phyloP scores from a whole-genome alignment of 768 basidiomycete species.

The Ramaria sp. region DNA sequence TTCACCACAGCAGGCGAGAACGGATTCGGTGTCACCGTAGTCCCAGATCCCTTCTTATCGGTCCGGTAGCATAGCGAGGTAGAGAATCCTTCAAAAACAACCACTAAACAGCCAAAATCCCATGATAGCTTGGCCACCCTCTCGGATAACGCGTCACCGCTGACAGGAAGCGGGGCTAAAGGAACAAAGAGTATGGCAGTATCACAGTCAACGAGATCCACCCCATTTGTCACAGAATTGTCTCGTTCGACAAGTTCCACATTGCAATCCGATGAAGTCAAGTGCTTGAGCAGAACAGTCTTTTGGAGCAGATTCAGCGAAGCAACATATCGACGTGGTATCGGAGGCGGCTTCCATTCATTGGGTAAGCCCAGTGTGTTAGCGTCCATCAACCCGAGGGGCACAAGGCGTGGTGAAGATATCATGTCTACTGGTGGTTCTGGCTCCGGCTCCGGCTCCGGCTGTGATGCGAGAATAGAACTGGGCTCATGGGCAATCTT shows the following conservation, averaged over 20 bases:
- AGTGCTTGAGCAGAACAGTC: slow-evolving; percentile 41
- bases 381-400: slow-evolving; percentile 20
- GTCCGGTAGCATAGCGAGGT: slow-evolving; percentile 27
- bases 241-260: slow-evolving; percentile 59
- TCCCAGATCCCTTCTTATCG: slow-evolving; percentile 8
- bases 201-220: slow-evolving; percentile 56
- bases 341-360: slow-evolving; percentile 20
- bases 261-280: slow-evolving; percentile 32
- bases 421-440: not conserved
- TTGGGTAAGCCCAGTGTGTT: slow-evolving; percentile 36
- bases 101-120: slow-evolving; percentile 41
- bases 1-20: slow-evolving; percentile 61
- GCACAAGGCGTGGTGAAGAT: slow-evolving; percentile 12
- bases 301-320: slow-evolving; percentile 63
- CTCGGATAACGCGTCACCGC: slow-evolving; percentile 32
- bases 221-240: slow-evolving; percentile 32
- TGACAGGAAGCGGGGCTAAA: slow-evolving; percentile 37
- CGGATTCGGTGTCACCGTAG: slow-evolving; percentile 23
- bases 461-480: not conserved
- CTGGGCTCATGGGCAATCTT: not conserved
- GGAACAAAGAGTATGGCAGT: slow-evolving; percentile 42
- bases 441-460: not conserved
- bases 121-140: slow-evolving; percentile 48
- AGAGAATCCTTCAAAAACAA: slow-evolving; percentile 63
- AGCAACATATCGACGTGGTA: slow-evolving; percentile 52